These are phyloP conservation scores for Geotrichum restrictum DNA, from an alignment of 1,139 yeast genomes.

Conservation along the genomic window DNA sequence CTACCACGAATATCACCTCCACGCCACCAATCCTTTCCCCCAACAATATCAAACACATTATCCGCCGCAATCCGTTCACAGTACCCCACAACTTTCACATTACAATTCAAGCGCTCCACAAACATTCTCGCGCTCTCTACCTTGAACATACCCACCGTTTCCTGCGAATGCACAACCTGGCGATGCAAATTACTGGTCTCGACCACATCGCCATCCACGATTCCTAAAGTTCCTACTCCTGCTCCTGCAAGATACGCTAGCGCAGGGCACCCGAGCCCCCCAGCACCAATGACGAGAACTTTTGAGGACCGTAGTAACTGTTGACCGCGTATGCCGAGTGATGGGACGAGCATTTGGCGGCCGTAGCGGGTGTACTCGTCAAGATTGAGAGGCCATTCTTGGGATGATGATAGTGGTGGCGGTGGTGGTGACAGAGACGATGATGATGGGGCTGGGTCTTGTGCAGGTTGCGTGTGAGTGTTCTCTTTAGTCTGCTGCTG, in stretches of 20 bases:
- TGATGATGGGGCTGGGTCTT: neutral
- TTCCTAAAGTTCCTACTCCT: constrained; percentile 81
- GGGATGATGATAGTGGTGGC: neutral
- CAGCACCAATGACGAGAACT: constrained; percentile 86
- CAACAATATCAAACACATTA: neutral
- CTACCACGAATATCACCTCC: no score
- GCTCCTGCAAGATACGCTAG: constrained; percentile 79
- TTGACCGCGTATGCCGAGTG: constrained; percentile 62
- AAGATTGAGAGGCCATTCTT: constrained; percentile 25
- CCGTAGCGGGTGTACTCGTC: constrained; percentile 86
- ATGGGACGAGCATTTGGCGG: constrained; percentile 90
- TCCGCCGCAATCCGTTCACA: neutral
- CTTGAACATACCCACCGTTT: constrained; percentile 63
- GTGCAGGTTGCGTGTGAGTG: neutral
- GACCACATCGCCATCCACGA: constrained; percentile 81
- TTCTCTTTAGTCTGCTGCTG: neutral
- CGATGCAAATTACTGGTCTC: constrained; percentile 84
- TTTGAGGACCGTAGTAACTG: constrained; percentile 51
- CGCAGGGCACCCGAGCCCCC: constrained; percentile 95
- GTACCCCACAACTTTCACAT: neutral
- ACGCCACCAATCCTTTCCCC: neutral
- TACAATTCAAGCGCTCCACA: constrained; percentile 2
- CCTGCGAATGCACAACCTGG: constrained; percentile 74
- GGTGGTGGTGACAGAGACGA: neutral
- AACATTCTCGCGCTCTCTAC: constrained; percentile 69